Evolutionary conservation across 345 rosid genomes (phyloP), one percentile per base, ranked within the genome.

Genomic region (Hibiscus tridactylites): DNA sequence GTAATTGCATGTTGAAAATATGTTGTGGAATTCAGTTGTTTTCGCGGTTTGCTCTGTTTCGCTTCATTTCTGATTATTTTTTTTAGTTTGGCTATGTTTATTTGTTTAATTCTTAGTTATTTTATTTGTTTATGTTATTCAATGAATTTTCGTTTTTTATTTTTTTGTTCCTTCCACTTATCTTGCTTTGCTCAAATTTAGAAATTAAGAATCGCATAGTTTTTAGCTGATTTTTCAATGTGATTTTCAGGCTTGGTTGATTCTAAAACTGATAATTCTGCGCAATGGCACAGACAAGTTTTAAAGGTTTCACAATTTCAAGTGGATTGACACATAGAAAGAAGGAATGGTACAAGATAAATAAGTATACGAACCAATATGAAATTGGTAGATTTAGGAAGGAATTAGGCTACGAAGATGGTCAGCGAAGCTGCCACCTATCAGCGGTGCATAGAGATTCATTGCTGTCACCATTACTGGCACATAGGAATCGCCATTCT

Each of bases 221-320:
- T 21, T 44, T 7, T 13, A 49, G 16, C 39, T 28, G 15, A 8
- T 66, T 15, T 47, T 37, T 65, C 16, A 5, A 17, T 44, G 12
- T 26, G 44, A 37, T 16, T 42, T 35, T 12, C 68, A 33, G 19
- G 0, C 50, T n/a, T 3, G 35, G 8, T 65, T 7, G 50, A 63
- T 50, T 37, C 17, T 28, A 61, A 7, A 50, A 19, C 5, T 65
- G 42, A 60, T 24, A 73, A 53, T 59, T 68, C n/a, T 5, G 13
- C 29, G 70, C 9, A 65, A 85, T 87, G 89, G 74, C 73, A 26
- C 75, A 83, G 56, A 77, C 81, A 61, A 82, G 80, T 79, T 73
- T 83, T 9, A 71, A 81, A 61, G 80, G 82, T 42, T 62, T 75
- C 49, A 65, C 74, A 68, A 65, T 82, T 37, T 77, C 73, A 52